phyloP scores from a whole-genome alignment of 176 grass and related monocot genomes.

The Carex littledalei region DNA sequence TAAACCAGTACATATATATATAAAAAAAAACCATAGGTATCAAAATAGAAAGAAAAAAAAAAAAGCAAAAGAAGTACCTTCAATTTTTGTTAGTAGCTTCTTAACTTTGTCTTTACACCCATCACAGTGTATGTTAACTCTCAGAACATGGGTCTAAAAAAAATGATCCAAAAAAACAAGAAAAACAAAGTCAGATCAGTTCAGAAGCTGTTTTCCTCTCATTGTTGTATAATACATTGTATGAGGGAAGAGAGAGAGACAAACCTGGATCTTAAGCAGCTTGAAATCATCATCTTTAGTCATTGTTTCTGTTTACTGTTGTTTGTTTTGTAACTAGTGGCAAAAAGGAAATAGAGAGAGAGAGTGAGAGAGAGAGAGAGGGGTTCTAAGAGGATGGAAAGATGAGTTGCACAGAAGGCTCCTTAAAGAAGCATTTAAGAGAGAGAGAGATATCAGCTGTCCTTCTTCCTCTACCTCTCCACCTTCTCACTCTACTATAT shows the following conservation, averaged over 20 bases:
- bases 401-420: slow-evolving; percentile 36
- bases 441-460: slow-evolving; percentile 36
- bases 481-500: not conserved
- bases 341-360: not conserved
- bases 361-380: slow-evolving; percentile 18
- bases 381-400: slow-evolving; percentile 23
- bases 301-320: slow-evolving; percentile 45
- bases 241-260: not conserved
- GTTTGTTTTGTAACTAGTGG: slow-evolving; percentile 18
- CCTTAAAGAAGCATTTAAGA: slow-evolving; percentile 28
- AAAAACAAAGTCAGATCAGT: slow-evolving; percentile 17
- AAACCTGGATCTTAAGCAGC: slow-evolving; percentile 97
- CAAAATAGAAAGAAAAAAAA: not conserved
- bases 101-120: slow-evolving; percentile 94
- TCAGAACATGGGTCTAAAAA: slow-evolving; percentile 82
- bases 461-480: slow-evolving; percentile 7
- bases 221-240: not conserved
- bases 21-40: slow-evolving; percentile 8
- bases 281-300: slow-evolving; percentile 92
- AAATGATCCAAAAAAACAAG: not conserved
- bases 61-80: slow-evolving; percentile 44
- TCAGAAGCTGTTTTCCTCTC: slow-evolving; percentile 19
- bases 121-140: slow-evolving; percentile 99
- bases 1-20: slow-evolving; percentile 4
- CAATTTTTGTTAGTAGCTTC: slow-evolving; percentile 91